Conservation (phyloP, 768 basidiomycete species). For the Gloeopeniophorella convolvens region DNA sequence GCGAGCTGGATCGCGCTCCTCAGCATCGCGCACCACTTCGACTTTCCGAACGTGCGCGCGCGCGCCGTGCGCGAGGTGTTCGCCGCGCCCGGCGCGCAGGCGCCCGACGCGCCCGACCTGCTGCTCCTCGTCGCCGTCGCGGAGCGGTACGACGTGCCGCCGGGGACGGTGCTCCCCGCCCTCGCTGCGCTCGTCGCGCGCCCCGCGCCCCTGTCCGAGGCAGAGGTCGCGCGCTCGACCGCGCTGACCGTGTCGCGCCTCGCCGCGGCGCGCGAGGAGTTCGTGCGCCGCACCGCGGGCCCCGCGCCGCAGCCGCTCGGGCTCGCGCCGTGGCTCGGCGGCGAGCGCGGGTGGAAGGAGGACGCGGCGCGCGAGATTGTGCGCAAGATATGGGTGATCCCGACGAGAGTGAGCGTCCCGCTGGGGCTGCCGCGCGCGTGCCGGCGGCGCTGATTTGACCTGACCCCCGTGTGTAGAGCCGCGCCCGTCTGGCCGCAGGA, state of each 20-base stretch:
- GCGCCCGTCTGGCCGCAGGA: not conserved
- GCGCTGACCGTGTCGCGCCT: constrained; percentile 10
- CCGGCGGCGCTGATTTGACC: not conserved
- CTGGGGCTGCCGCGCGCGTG: not conserved
- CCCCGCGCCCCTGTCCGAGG: not conserved
- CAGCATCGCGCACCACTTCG: constrained; percentile 10
- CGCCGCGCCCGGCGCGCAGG: too few relatives aligned
- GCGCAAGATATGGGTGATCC: constrained; percentile 3
- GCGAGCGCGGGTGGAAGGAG: not conserved
- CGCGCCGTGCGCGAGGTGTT: constrained; percentile 12
- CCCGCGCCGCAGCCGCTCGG: not conserved
- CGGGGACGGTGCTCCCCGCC: not conserved
- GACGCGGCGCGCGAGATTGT: not conserved
- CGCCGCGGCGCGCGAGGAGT: constrained; percentile 11
- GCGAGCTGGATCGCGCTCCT: constrained; percentile 9
- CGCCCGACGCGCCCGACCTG: not conserved
- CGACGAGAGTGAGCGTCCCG: not conserved
- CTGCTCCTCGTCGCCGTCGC: constrained; percentile 3
- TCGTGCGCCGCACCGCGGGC: not conserved
- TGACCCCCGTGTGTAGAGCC: not conserved
- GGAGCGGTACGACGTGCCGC: constrained; percentile 7
- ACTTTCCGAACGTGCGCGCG: constrained; percentile 6
- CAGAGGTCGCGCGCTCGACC: constrained; percentile 1
- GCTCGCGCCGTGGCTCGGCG: not conserved
- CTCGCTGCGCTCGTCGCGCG: too few relatives aligned